phyloP scores from a whole-genome alignment of 306 rosid species.

The Mucuna pruriens region DNA sequence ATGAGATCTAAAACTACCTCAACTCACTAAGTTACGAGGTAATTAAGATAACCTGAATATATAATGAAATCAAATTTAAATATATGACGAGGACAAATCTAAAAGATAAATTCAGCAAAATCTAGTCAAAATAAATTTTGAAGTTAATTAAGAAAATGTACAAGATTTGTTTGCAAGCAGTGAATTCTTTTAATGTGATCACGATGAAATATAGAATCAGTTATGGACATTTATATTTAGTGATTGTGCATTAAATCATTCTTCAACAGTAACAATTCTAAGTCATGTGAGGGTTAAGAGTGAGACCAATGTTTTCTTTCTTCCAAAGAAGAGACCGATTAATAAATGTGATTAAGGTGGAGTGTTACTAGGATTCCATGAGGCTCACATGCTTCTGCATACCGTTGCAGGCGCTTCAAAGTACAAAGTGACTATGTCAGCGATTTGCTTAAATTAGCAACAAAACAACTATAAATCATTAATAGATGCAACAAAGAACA shows the following conservation, averaged over 20 bases:
- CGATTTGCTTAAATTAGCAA: conserved; percentile 36
- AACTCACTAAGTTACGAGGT: too few species aligned
- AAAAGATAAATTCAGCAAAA: too few species aligned
- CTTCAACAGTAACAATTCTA: neutral
- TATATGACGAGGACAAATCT: too few species aligned
- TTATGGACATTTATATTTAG: neutral
- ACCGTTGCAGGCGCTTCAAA: conserved; percentile 52
- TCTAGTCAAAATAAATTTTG: too few species aligned
- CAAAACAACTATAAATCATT: conserved; percentile 17
- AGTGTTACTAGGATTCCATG: conserved; percentile 33
- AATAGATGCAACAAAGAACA: conserved; percentile 44
- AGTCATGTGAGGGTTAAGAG: conserved; percentile 11
- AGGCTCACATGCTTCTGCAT: conserved; percentile 49
- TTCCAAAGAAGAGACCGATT: neutral
- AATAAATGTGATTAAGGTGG: neutral
- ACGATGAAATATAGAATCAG: too few species aligned
- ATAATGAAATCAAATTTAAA: too few species aligned
- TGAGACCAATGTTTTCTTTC: conserved; percentile 4
- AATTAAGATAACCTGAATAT: too few species aligned
- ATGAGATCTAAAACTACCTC: too few species aligned
- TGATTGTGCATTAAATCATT: conserved; percentile 20
- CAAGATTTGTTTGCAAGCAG: neutral
- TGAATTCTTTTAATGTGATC: neutral
- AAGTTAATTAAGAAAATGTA: too few species aligned
- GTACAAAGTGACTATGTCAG: conserved; percentile 27